phyloP scores from a whole-genome alignment of 805 yeast genomes.

The Cyberlindnera nakhonratchasimensis region DNA sequence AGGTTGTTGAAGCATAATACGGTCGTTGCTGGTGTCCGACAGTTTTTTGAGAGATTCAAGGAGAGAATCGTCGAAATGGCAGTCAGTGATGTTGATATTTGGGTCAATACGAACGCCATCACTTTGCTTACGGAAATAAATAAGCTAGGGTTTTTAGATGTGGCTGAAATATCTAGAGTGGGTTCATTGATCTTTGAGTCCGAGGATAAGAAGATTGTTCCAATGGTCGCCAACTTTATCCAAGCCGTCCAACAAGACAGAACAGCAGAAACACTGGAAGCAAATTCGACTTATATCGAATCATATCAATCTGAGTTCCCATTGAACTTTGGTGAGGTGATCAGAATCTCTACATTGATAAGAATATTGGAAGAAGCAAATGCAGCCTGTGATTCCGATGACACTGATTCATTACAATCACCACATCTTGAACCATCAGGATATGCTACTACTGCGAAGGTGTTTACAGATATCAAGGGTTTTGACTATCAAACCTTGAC shows the following conservation, averaged over 20 bases:
- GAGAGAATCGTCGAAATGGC: slow-evolving; percentile 63
- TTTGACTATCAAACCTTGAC: slow-evolving; percentile 6
- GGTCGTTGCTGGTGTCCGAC: slow-evolving; percentile 63
- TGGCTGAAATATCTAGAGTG: slow-evolving; percentile 46
- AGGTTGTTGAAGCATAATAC: slow-evolving; percentile 44
- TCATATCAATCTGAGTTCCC: slow-evolving; percentile 20
- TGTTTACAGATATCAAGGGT: slow-evolving; percentile 28
- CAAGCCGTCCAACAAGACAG: slow-evolving; percentile 40
- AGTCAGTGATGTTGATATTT: slow-evolving; percentile 48
- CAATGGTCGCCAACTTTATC: slow-evolving; percentile 56
- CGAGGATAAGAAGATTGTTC: slow-evolving; percentile 29
- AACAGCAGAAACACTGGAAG: slow-evolving; percentile 36
- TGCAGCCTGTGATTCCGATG: not conserved
- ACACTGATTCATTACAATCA: not conserved
- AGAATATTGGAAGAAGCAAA: slow-evolving; percentile 30
- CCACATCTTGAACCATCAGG: slow-evolving; percentile 4
- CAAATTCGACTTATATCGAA: slow-evolving; percentile 32
- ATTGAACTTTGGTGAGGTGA: slow-evolving; percentile 29
- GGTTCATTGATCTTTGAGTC: slow-evolving; percentile 39
- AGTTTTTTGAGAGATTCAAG: slow-evolving; percentile 74
- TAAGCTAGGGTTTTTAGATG: slow-evolving; percentile 60
- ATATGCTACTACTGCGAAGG: slow-evolving; percentile 29
- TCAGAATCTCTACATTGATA: slow-evolving; percentile 30
- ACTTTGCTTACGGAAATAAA: slow-evolving; percentile 52
- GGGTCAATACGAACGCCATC: slow-evolving; percentile 51